Percentiles rank a stretch among this genome's conserved stretches.
Evolutionary conservation across 495 filamentous ascomycete genomes (phyloP).

Genomic region (Trichocladium uniseriatum): DNA sequence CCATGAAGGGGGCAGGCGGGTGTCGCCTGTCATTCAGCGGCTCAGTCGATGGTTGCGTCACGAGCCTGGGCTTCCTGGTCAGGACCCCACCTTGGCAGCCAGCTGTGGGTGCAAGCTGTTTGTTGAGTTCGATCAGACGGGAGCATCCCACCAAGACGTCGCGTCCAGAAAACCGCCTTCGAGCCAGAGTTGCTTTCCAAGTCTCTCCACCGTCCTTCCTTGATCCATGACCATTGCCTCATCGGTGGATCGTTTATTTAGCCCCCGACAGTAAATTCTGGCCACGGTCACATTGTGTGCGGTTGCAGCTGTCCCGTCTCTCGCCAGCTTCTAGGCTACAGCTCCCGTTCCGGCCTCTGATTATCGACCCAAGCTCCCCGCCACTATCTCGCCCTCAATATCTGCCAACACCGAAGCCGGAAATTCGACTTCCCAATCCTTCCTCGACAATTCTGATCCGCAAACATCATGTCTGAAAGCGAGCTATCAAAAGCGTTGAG

Average conservation of each 20-base stretch:
- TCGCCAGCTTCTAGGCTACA: neutral
- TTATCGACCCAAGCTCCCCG: neutral
- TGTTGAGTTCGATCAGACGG: too few species aligned
- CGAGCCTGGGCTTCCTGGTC: neutral
- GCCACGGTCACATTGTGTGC: neutral
- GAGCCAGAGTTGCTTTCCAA: neutral
- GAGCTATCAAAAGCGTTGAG: slow-evolving; percentile 23
- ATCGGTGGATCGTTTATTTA: neutral
- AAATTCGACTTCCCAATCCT: neutral
- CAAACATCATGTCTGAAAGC: slow-evolving; percentile 32
- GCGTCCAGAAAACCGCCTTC: neutral
- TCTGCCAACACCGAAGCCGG: slow-evolving; percentile 6
- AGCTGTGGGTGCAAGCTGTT: too few species aligned
- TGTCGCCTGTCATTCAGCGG: too few species aligned
- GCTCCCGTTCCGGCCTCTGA: neutral
- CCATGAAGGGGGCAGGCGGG: too few species aligned
- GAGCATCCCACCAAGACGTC: neutral
- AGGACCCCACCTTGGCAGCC: slow-evolving; percentile 5
- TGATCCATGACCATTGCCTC: neutral
- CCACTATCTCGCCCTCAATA: neutral
- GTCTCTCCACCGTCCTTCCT: neutral
- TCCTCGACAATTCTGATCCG: neutral
- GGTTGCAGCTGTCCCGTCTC: neutral
- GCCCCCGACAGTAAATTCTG: neutral
- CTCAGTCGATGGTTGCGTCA: slow-evolving; percentile 8